Base-by-base conservation (phyloP, 179 eudicot genomes). In the Pouteria campechiana region DNA sequence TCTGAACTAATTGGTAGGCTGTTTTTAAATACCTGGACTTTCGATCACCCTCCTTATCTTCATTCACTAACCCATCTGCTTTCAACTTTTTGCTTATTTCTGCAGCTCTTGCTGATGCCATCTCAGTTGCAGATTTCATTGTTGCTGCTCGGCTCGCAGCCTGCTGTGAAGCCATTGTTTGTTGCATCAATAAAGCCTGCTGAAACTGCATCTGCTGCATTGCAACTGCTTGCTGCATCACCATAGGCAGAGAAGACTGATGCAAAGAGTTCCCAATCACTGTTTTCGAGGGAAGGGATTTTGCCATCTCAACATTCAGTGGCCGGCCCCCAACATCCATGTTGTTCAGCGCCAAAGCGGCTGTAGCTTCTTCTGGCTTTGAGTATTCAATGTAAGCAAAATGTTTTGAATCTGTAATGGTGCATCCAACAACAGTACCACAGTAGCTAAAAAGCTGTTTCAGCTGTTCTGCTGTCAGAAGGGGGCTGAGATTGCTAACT, bases 181-280 rank as follows among this genome's bases (percentile, higher is more conserved):
- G 94, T 70, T 90, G 98, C 98, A 86, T 74, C 38, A 82, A 15
- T 36, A 90, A 54, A 25, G 98, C 90, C 66, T 90, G 98, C 74
- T 90, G 98, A 68, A 81, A 90, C 40, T 90, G 98, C 95, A 90
- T 79, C 63, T 86, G 95, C 42, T 90, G 98, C 95, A 81, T 65
- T 32, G 90, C 98, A 19, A 90, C 97, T 48, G 97, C 95, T 67
- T 90, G 98, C 67, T 90, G 96, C 98, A 90, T 90, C 66, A 75
- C 74, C 67, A 75, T 48, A 13, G 93, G 95, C 52, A 86, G 55
- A 46, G 98, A 81, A 16, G 93, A 70, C 46, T 60, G 65, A 53
- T 46, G 50, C 27, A 72, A 52, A 13, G 69, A 44, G 52, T 55
- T 63, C 9, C 48, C 22, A 40, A 57, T 36, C 37, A 77, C 59